phyloP scores from a whole-genome alignment of 306 rosid genomes.

The Quercus robur region DNA sequence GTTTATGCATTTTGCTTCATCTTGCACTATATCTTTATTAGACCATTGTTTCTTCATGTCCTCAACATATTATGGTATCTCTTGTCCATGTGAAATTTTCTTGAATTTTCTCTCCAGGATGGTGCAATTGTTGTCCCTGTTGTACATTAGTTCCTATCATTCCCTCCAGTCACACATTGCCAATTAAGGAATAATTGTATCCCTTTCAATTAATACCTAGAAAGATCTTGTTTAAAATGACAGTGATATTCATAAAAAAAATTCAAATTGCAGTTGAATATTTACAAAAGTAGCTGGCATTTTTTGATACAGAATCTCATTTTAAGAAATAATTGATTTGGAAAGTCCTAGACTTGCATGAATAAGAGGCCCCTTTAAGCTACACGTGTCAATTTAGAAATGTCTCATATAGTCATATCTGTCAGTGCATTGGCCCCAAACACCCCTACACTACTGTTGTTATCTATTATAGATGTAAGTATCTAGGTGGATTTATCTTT shows the following conservation, averaged over 20 bases:
- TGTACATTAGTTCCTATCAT: not conserved
- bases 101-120: not conserved
- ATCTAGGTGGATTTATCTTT: not conserved
- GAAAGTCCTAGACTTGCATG: not conserved
- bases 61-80: not conserved
- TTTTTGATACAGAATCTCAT: not conserved
- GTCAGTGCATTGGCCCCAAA: not conserved
- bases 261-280: not conserved
- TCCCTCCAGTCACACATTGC: not conserved
- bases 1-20: not conserved
- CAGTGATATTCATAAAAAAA: not conserved
- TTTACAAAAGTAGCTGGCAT: not conserved
- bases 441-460: not conserved
- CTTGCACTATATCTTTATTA: not conserved
- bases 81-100: not conserved
- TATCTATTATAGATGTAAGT: not conserved
- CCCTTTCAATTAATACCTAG: not conserved
- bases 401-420: not conserved
- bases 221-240: not conserved
- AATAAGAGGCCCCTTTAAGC: not conserved
- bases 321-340: not conserved
- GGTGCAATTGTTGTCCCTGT: not conserved
- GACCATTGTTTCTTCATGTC: slow-evolving; percentile 4
- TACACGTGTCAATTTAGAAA: not conserved
- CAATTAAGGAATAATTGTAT: not conserved